Evolutionary conservation across 768 basidiomycete species (phyloP).

Genomic region (Leccinum subgranulosum): DNA sequence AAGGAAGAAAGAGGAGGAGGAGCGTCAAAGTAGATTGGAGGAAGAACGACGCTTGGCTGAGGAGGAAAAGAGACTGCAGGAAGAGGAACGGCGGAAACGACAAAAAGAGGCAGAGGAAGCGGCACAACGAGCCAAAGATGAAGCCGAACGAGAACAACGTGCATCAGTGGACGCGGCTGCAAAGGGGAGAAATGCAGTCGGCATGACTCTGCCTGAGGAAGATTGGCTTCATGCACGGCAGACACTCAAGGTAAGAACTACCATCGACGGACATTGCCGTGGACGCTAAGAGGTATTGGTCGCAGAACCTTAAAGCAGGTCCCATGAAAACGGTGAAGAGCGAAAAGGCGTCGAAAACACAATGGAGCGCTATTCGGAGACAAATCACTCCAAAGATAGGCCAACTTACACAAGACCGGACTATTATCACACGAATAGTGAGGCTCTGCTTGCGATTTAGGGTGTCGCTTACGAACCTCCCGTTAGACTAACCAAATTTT

Average conservation of each 20-base stretch:
- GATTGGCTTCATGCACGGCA: slow-evolving; percentile 63
- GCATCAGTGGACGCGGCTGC: slow-evolving; percentile 37
- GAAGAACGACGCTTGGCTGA: slow-evolving; percentile 43
- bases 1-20: slow-evolving; percentile 46
- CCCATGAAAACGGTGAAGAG: slow-evolving; percentile 64
- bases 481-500: slow-evolving; percentile 41
- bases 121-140: slow-evolving; percentile 31
- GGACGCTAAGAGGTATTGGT: slow-evolving; percentile 19
- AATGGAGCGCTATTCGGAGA: slow-evolving; percentile 68
- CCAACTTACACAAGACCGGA: slow-evolving; percentile 72
- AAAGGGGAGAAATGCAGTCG: slow-evolving; percentile 42
- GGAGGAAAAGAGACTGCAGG: slow-evolving; percentile 39
- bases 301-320: slow-evolving; percentile 60
- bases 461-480: slow-evolving; percentile 9
- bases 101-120: slow-evolving; percentile 33
- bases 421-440: slow-evolving; percentile 64
- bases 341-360: slow-evolving; percentile 49
- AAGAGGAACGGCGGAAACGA: slow-evolving; percentile 40
- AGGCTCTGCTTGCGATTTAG: slow-evolving; percentile 26
- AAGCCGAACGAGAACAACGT: slow-evolving; percentile 33
- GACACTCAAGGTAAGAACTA: slow-evolving; percentile 46
- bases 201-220: slow-evolving; percentile 52
- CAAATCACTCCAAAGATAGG: slow-evolving; percentile 86
- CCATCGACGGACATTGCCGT: slow-evolving; percentile 14
- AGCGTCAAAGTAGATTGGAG: slow-evolving; percentile 46